Conservation (phyloP, 306 rosid genomes). For the Dryas alaskensis region DNA sequence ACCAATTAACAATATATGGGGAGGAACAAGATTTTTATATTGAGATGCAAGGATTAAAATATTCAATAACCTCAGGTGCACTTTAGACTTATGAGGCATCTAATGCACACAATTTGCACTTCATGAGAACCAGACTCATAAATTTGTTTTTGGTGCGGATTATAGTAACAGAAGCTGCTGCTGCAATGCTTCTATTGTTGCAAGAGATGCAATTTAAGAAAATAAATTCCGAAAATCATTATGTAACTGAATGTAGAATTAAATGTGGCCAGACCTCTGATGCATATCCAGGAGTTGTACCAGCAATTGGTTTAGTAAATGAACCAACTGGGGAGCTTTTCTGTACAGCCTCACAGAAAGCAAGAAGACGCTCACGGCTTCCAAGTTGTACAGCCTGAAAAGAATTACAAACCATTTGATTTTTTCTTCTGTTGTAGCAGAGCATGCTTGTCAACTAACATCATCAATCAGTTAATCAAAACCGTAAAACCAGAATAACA, state of each 20-base stretch:
- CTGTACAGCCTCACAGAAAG: conserved; percentile 93
- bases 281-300: conserved; percentile 88
- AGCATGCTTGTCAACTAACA: not conserved
- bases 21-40: not conserved
- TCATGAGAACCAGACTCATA: not conserved
- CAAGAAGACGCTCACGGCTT: conserved; percentile 72
- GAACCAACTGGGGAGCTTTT: conserved; percentile 89
- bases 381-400: conserved; percentile 81
- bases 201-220: conserved; percentile 6
- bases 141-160: not conserved
- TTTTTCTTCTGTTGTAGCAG: not conserved
- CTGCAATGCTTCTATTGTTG: not conserved
- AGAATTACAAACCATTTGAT: conserved; percentile 15
- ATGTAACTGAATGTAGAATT: conserved; percentile 10
- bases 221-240: conserved; percentile 3
- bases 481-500: not conserved
- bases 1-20: not conserved
- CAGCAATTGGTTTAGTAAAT: conserved; percentile 78
- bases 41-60: too few species aligned
- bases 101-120: not conserved
- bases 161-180: not conserved
- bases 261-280: conserved; percentile 64
- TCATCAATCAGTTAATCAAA: not conserved
- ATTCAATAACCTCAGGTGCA: not conserved
- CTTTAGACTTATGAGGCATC: not conserved